Conservation (phyloP, 2,329 filamentous ascomycete genomes). For the Gnomoniopsis smithogilvyi region DNA sequence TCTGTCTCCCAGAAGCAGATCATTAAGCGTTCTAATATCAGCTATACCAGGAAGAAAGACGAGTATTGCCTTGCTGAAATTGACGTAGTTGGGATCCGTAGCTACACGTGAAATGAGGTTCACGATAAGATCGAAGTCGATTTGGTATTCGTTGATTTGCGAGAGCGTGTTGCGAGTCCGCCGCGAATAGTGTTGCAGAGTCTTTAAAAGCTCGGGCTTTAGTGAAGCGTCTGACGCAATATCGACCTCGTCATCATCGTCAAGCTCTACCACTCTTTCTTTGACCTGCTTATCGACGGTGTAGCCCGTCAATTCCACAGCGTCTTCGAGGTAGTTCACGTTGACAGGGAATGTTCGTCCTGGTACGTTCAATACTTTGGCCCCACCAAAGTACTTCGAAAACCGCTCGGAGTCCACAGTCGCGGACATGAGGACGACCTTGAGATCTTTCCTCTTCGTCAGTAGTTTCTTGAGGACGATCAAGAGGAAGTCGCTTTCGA, state of each 20-base stretch:
- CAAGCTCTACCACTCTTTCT: slow-evolving; percentile 58
- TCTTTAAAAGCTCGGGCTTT: slow-evolving; percentile 57
- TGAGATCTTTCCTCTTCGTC: slow-evolving; percentile 73
- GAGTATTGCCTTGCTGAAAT: slow-evolving; percentile 87
- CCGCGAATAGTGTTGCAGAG: slow-evolving; percentile 69
- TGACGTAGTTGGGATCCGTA: slow-evolving; percentile 58
- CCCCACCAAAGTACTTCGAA: slow-evolving; percentile 80
- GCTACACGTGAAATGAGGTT: slow-evolving; percentile 77
- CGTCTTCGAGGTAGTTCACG: slow-evolving; percentile 87
- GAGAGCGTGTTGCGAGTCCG: slow-evolving; percentile 72
- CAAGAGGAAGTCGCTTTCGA: slow-evolving; percentile 93
- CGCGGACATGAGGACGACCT: slow-evolving; percentile 95
- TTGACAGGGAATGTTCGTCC: slow-evolving; percentile 91
- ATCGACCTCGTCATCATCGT: slow-evolving; percentile 53
- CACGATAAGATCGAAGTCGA: slow-evolving; percentile 84
- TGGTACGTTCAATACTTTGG: slow-evolving; percentile 85
- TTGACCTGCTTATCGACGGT: slow-evolving; percentile 48
- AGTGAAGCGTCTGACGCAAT: slow-evolving; percentile 49
- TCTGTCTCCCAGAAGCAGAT: slow-evolving; percentile 74
- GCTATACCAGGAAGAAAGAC: slow-evolving; percentile 93
- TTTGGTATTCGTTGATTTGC: slow-evolving; percentile 84
- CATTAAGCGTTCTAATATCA: slow-evolving; percentile 85
- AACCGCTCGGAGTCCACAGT: slow-evolving; percentile 92
- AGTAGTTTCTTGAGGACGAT: slow-evolving; percentile 87
- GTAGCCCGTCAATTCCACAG: slow-evolving; percentile 82